Base-by-base conservation (phyloP, 2,329 filamentous ascomycete species). In the Massarina eburnea region DNA sequence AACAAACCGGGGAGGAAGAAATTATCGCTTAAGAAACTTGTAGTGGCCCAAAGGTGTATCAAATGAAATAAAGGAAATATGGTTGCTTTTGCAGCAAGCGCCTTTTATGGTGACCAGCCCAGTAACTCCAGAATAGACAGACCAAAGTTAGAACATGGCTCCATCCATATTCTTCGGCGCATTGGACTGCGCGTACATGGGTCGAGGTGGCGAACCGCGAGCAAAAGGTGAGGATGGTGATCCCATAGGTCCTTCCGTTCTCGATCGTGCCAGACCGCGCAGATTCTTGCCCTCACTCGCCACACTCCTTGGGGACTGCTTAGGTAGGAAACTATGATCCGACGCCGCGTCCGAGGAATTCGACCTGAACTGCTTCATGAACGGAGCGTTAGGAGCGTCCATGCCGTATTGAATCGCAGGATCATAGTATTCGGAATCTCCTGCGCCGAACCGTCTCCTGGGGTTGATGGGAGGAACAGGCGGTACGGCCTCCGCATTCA, bases 401-500 rank as follows among this genome's bases (percentile, higher is more conserved):
- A 60, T 44, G 19, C 60, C 62, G 24, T 56, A 34, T 69, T 74
- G 43, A 60, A 62, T 46, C 17, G 74, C 53, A 69, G 73, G 22
- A 64, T 76, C 53, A 62, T 72, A 40, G 61, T 74, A 54, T 64
- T 68, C 63, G 15, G 58, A 52, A 18, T 69, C 66, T 4, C 68
- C 68, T 42, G 72, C 69, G 14, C 67, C 68, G 44, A 72, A 78
- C 12, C 77, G 77, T 42, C 80, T 75, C 34, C 82, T 74, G 1
- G 81, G 80, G 57, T 84, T 83, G 74, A 83, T 80, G 0, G 80
- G 76, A 21, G 81, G 80, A 6, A 84, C 65, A 1, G 81, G 79
- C 9, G 80, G 79, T 1, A 73, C 66, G 6, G 59, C 51, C 7
- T 51, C 33, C 12, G 12, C 27, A 14, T 8, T 30, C 9, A 30